These are phyloP conservation scores for Lobulomyces angularis DNA, from an alignment of 192 early-diverging fungal species.

Conservation along the genomic window DNA sequence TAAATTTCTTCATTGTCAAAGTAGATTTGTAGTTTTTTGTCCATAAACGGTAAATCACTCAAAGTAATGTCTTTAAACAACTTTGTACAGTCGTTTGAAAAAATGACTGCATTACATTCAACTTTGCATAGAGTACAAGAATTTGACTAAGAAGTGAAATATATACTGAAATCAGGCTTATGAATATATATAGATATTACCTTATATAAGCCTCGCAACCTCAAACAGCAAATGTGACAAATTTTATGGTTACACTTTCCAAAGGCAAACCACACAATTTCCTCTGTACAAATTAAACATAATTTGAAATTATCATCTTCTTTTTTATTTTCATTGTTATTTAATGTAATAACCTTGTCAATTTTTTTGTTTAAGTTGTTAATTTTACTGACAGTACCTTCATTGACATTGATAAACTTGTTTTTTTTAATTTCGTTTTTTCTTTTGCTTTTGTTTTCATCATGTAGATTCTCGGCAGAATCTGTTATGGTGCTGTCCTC, in stretches of 20 bases:
- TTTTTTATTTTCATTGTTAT: too few relatives aligned
- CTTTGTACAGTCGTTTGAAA: conserved; percentile 51
- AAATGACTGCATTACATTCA: conserved; percentile 65
- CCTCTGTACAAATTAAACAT: conserved; percentile 87
- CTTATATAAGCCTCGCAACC: conserved; percentile 81
- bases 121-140: conserved; percentile 30
- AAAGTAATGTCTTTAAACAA: conserved; percentile 23
- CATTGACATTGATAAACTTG: too few relatives aligned
- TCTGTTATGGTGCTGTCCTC: too few relatives aligned
- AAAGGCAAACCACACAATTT: conserved; percentile 66
- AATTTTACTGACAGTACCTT: too few relatives aligned
- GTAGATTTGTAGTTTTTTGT: conserved; percentile 54
- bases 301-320: conserved; percentile 26
- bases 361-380: too few relatives aligned
- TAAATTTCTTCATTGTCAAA: conserved; percentile 68
- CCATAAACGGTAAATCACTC: conserved; percentile 37
- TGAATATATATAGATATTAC: conserved; percentile 19
- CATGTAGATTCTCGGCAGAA: too few relatives aligned
- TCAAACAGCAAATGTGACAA: conserved; percentile 84
- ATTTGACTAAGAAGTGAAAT: background rate
- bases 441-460: too few relatives aligned
- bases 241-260: conserved; percentile 85
- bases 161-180: background rate
- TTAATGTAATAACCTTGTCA: too few relatives aligned
- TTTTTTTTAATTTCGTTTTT: too few relatives aligned